A percentile compares a stretch with the other conserved stretches of the same genome.
These are phyloP conservation scores for Pythium myriotylum DNA, from an alignment of 352 stramenopile genomes.

Conservation along the genomic window DNA sequence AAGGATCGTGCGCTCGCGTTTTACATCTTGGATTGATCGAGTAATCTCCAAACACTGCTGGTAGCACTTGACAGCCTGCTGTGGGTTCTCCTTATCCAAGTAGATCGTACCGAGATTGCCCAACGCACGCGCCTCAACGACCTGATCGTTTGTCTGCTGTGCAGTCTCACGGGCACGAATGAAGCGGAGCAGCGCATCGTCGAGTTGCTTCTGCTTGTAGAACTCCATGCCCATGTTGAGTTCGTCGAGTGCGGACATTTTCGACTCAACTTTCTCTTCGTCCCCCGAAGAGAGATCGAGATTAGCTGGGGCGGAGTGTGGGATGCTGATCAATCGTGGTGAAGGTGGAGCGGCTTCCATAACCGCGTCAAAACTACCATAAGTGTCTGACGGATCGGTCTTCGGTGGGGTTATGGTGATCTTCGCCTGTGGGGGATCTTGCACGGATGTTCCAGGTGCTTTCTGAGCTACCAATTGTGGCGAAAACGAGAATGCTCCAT, in stretches of 20 bases:
- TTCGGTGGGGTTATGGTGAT: too few relatives aligned
- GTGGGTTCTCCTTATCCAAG: slow-evolving; percentile 67
- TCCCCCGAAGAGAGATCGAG: not conserved
- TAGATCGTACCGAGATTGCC: slow-evolving; percentile 82
- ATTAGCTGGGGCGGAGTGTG: slow-evolving; percentile 10
- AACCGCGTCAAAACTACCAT: slow-evolving; percentile 20
- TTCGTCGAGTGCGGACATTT: slow-evolving; percentile 56
- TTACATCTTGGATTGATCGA: slow-evolving; percentile 66
- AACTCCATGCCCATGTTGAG: slow-evolving; percentile 77
- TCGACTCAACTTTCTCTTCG: slow-evolving; percentile 7
- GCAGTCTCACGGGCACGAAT: slow-evolving; percentile 66
- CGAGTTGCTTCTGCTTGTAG: slow-evolving; percentile 69
- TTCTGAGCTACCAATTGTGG: not conserved
- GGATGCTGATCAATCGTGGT: not conserved
- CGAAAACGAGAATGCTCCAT: slow-evolving; percentile 20
- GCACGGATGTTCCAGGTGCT: too few relatives aligned
- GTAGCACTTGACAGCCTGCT: slow-evolving; percentile 76
- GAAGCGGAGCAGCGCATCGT: slow-evolving; percentile 67
- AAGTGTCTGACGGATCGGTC: slow-evolving; percentile 10
- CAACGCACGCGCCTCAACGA: slow-evolving; percentile 74
- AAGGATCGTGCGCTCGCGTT: slow-evolving; percentile 80
- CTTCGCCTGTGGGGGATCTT: too few relatives aligned
- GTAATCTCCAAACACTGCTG: slow-evolving; percentile 79
- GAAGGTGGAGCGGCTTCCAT: not conserved
- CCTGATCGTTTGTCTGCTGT: slow-evolving; percentile 41